Evolutionary conservation across 2,329 filamentous ascomycete genomes (phyloP), one percentile per base, ranked within the genome.

Genomic region (Diplocarpon mali): DNA sequence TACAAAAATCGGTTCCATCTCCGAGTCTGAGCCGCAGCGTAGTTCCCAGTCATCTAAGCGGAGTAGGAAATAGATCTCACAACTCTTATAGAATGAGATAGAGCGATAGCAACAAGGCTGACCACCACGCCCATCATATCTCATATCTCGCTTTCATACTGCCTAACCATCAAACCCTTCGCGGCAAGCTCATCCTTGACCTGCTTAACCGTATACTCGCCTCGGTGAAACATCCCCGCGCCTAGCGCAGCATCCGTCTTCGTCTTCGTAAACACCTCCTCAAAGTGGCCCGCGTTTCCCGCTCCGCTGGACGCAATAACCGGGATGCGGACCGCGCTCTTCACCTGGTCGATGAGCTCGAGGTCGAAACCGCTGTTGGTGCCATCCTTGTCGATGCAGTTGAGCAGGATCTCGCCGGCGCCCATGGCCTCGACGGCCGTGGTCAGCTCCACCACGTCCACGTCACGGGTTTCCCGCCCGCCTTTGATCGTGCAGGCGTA

Each of bases 401-500:
- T 98, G 45, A 98, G 76, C 41, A 98, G 69, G 47, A 98, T 85
- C 70, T 98, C 92, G 45, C 92, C 92, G 1, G 85, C 77, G 42
- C 92, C 92, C 87, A 98, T 93, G 45, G 86, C 88, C 68, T 98
- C 88, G 30, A 96, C 90, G 11, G 92, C 92, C 55, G 76, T 79
- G 9, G 83, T 79, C 9, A 98, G 75, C 67, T 96, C 85, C 12
- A 89, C 77, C 13, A 95, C 92, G 62, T 96, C 90, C 54, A 96
- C 72, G 63, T 96, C 88, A 48, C 89, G 78, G n/a, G 84, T 89
- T 68, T 96, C 90, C 49, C 92, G 80, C 6, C 92, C 92, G 38
- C 92, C 92, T 68, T 90, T 93, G 68, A 94, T 87, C 6, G 92
- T 98, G 68, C 92, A 96, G 46, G 92, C 89, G 64, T 95, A 98